Evolutionary conservation across 192 early-diverging fungal genomes (phyloP), one percentile per base, ranked within the genome.

Genomic region (Linnemannia elongata): DNA sequence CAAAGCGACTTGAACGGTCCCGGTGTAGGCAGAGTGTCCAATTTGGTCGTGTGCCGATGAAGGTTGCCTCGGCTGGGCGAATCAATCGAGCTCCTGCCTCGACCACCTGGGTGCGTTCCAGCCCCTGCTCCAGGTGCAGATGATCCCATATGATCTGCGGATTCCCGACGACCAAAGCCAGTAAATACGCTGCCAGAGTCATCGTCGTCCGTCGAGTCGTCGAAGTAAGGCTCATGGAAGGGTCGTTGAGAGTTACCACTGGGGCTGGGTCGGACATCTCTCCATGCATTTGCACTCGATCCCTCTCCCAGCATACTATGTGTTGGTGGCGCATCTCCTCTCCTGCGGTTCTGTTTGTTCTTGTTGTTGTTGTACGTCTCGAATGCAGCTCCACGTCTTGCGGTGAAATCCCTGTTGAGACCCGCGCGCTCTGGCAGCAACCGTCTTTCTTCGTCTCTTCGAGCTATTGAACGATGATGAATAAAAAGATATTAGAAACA

Each of bases 141-240:
- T 2, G 39, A 45, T 22, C 75, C 79, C 49, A 75, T 72, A 4
- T 70, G 71, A 52, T 86, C 78, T 1, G 74, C 39, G 4, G 79
- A 68, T 8, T 86, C 75, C 9, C 75, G 69, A 24, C 75, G 74
- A 20, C 74, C 75, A 72, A 80, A 73, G 7, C 82, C 72, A 1
- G 52, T 49, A 27, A 45, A 52, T 3, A 63, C 47, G 39, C 42
- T 60, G 9, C 69, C 60, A 57, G 41, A 22, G 20, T 87, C 85
- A n/a, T 87, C 85, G 36, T 87, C 85, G 33, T 87, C 85, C 0
- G 79, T 66, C 27, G 76, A 81, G 66, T 87, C 85, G 66, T 87
- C 85, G 74, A 78, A 87, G 39, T 87, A 87, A 3, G 79, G 75
- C 18, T 87, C 85, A 18, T 81, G 79, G 71, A 78, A 81, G 6